Conservation (phyloP, 2,329 filamentous ascomycete species). For the Aspergillus hortae region DNA sequence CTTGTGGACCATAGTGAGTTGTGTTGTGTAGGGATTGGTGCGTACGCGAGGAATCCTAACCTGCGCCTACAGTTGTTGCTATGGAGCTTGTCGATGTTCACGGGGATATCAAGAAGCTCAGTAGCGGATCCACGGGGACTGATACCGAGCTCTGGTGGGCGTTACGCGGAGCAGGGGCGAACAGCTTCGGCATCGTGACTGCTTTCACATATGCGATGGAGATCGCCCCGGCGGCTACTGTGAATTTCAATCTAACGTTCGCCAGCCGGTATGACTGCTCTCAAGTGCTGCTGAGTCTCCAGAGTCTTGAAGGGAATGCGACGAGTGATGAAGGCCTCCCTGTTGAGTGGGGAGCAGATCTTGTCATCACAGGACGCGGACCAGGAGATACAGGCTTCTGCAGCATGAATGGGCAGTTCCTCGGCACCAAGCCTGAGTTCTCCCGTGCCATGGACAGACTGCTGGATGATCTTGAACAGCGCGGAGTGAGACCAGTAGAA, state of each 20-base stretch:
- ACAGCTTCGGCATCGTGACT: conserved; percentile 7
- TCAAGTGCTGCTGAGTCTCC: conserved; percentile 3
- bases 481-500: background rate
- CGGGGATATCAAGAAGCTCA: conserved; percentile 1
- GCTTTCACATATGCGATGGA: conserved; percentile 6
- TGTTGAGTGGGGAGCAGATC: conserved; percentile 1
- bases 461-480: background rate
- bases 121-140: background rate
- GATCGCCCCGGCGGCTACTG: background rate
- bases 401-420: background rate
- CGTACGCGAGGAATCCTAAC: background rate
- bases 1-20: conserved; percentile 7
- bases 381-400: background rate
- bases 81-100: conserved; percentile 1
- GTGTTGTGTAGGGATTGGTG: background rate
- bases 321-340: background rate
- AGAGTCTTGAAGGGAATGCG: background rate
- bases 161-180: conserved; percentile 5
- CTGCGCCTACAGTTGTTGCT: background rate
- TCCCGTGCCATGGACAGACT: background rate
- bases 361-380: background rate
- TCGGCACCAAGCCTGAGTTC: background rate
- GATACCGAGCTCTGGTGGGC: conserved; percentile 8
- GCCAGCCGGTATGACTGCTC: conserved; percentile 2
- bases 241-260: conserved; percentile 5